Percentiles rank a stretch among this genome's conserved stretches.
Conservation (phyloP, 2,329 filamentous ascomycete species). For the Alternaria brassicae region DNA sequence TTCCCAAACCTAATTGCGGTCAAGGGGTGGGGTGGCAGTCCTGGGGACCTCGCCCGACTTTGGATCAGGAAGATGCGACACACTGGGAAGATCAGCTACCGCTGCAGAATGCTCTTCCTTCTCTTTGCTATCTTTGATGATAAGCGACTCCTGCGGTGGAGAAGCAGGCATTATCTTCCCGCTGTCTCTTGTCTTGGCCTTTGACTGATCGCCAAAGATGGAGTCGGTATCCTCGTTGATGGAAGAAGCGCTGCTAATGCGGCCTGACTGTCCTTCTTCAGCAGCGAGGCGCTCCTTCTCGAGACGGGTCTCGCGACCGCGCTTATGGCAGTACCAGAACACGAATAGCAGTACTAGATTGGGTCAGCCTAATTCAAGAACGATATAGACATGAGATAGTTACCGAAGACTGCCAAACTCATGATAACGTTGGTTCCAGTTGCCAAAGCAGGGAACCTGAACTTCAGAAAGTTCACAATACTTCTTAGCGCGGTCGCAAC, state of each 20-base stretch:
- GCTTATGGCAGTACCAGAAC: constrained; percentile 98
- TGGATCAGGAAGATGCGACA: constrained; percentile 48
- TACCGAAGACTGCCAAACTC: constrained; percentile 86
- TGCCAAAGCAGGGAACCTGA: constrained; percentile 87
- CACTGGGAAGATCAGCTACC: constrained; percentile 46
- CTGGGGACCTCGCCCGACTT: constrained; percentile 23
- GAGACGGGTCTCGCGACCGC: constrained; percentile 83
- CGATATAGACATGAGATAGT: constrained; percentile 51
- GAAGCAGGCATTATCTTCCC: constrained; percentile 24
- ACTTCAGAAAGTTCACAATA: constrained; percentile 88
- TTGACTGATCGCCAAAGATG: constrained; percentile 32
- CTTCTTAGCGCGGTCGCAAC: constrained; percentile 83
- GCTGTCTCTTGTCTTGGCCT: constrained; percentile 20
- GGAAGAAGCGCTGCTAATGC: constrained; percentile 41
- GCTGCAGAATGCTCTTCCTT: constrained; percentile 29
- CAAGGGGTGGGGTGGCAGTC: constrained; percentile 16
- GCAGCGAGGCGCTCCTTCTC: constrained; percentile 62
- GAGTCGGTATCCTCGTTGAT: constrained; percentile 41
- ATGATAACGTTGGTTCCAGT: constrained; percentile 86
- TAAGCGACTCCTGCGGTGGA: constrained; percentile 29
- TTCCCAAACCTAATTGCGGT: constrained; percentile 15
- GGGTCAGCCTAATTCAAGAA: constrained; percentile 24
- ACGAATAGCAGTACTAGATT: constrained; percentile 79
- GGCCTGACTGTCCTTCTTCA: constrained; percentile 38
- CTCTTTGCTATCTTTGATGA: constrained; percentile 38